Conservation (phyloP, 129 eudicot genomes). For the Flaveria robusta region DNA sequence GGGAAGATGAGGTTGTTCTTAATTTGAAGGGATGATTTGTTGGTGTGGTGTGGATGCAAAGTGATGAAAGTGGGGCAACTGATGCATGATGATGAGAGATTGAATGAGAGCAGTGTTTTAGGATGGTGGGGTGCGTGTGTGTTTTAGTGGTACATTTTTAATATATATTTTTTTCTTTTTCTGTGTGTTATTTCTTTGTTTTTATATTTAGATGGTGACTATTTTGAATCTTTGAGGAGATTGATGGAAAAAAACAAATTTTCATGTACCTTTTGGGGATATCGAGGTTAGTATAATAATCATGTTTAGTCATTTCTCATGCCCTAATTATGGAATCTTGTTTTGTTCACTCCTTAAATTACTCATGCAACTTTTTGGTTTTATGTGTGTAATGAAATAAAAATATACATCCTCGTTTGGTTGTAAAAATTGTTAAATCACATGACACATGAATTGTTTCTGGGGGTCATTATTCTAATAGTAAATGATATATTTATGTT, state of each 20-base stretch:
- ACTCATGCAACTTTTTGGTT: constrained; percentile 23
- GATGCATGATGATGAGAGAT: constrained; percentile 36
- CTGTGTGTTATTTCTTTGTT: neutral
- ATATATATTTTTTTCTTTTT: neutral
- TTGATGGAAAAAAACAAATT: constrained; percentile 42
- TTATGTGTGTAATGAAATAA: neutral
- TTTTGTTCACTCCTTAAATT: constrained; percentile 19
- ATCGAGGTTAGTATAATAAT: constrained; percentile 37
- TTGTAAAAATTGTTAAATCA: too few relatives aligned
- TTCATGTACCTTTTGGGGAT: constrained; percentile 37
- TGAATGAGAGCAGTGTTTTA: constrained; percentile 19
- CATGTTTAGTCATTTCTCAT: constrained; percentile 23
- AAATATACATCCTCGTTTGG: neutral
- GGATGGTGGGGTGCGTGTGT: constrained; percentile 20
- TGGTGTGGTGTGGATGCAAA: constrained; percentile 53
- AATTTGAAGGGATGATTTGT: constrained; percentile 29
- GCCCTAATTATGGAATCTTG: constrained; percentile 42
- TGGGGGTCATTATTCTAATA: too few relatives aligned
- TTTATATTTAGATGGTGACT: constrained; percentile 11
- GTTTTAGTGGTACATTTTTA: constrained; percentile 17
- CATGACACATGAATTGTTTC: too few relatives aligned
- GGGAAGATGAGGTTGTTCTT: constrained; percentile 46
- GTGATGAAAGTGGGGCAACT: constrained; percentile 36
- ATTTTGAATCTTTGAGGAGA: constrained; percentile 44
- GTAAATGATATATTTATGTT: too few relatives aligned